phyloP scores from a whole-genome alignment of 2,329 filamentous ascomycete genomes.

The Colletotrichum lindemuthianum region DNA sequence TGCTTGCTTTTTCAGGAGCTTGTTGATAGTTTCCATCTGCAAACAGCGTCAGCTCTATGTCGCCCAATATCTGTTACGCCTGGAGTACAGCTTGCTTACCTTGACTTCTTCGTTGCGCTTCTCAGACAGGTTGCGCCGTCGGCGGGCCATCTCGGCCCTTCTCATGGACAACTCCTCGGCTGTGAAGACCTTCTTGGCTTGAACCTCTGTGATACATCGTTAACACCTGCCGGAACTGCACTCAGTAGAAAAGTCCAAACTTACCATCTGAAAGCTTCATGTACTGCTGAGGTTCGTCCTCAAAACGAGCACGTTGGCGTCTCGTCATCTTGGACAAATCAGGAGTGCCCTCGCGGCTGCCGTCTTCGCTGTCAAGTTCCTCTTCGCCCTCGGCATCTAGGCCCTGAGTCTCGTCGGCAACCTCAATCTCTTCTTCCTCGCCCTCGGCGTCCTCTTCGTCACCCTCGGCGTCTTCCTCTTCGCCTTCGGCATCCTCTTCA shows the following conservation, averaged over 20 bases:
- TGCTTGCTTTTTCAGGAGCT: slow-evolving; percentile 86
- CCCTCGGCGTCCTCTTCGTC: slow-evolving; percentile 49
- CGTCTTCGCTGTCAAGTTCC: slow-evolving; percentile 56
- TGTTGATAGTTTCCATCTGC: slow-evolving; percentile 91
- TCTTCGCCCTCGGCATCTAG: slow-evolving; percentile 53
- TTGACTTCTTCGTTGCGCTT: slow-evolving; percentile 74
- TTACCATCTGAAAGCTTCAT: slow-evolving; percentile 71
- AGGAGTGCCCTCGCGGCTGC: slow-evolving; percentile 60
- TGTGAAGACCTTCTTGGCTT: slow-evolving; percentile 71
- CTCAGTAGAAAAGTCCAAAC: slow-evolving; percentile 36
- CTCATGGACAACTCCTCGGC: slow-evolving; percentile 71
- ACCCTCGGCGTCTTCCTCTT: slow-evolving; percentile 56
- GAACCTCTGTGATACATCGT: slow-evolving; percentile 60
- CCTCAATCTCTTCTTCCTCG: slow-evolving; percentile 53
- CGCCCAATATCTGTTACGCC: not conserved
- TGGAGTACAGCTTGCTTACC: slow-evolving; percentile 47
- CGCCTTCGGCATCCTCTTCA: slow-evolving; percentile 55
- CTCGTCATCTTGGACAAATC: slow-evolving; percentile 70
- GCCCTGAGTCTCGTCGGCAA: slow-evolving; percentile 28
- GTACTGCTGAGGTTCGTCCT: slow-evolving; percentile 63
- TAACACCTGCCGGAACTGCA: slow-evolving; percentile 11
- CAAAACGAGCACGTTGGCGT: slow-evolving; percentile 68
- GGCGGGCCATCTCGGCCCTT: slow-evolving; percentile 69
- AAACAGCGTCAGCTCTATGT: not conserved
- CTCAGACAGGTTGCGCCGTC: slow-evolving; percentile 70